Base-by-base conservation (phyloP, 2,329 filamentous ascomycete genomes). In the Penicillium verrucosum region DNA sequence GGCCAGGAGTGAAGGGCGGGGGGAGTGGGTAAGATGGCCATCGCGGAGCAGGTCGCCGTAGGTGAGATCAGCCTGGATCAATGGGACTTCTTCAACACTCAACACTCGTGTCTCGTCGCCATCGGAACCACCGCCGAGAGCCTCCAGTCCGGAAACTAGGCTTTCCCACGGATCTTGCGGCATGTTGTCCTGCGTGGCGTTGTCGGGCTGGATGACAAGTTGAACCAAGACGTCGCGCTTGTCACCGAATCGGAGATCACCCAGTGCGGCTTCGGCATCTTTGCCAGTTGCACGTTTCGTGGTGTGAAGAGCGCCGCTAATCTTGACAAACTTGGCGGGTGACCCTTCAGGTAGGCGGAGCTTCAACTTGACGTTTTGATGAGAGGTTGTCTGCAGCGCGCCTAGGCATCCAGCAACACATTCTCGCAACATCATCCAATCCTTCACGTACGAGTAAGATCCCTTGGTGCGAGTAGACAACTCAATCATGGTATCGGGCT, bases 391-490 rank as follows among this genome's bases (percentile, higher is more conserved):
- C 74, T 99, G 94, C 71, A 97, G 83, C 14, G 91, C 87, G 45
- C 94, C 94, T 29, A 99, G 80, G 68, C 93, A 97, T 42, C 94
- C 94, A 25, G 92, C 94, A 43, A 97, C 82, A 72, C 94, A 97
- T 74, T 99, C 94, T 29, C 94, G 88, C 36, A 99, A 83, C 93
- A 97, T 99, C 93, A 97, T 97, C 94, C 94, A 99, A 74, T 99
- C 94, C 77, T 97, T 99, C 65, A 99, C 92, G 68, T 97, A 99
- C 1, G 92, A 95, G 70, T 97, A 99, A 1, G 92, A 95, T 5
- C 92, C 94, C 77, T 97, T 99, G 4, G 94, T 99, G 59, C 92
- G 85, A 7, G 90, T 94, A 0, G 94, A 97, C 12, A 99, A 80
- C 75, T 97, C 93, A 61, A 99, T 96, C 92, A 99, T 96, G 0